Evolutionary conservation across 306 rosid species (phyloP), one percentile per base, ranked within the genome.

Genomic region (Vigna reflexopilosa): DNA sequence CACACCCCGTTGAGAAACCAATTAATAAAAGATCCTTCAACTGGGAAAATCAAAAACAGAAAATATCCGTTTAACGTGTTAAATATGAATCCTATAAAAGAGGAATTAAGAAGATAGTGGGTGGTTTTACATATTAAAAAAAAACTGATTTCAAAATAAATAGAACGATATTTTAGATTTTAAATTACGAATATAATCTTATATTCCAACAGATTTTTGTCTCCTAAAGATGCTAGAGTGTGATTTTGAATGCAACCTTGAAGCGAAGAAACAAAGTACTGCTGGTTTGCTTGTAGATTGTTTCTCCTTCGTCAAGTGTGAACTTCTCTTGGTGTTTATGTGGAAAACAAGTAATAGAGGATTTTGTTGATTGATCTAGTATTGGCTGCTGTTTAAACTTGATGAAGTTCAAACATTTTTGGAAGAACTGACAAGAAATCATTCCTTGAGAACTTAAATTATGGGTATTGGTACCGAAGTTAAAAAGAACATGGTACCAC

Each of bases 171-270:
- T 36, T 36, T 36, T 36, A 36, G 6, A 36, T 36, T 36, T 36
- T 36, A 36, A 36, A 36, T 36, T 7, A 36, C 42, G 6, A 36
- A 36, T 36, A 6, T 6, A 36, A 36, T 6, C 8, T 6, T 36
- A 36, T 36, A 4, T 34, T 34, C 38, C 38, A 36, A 6, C 8
- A 36, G 10, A 16, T 51, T 30, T 72, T 62, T 62, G 45, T 36
- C 19, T 70, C 1, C 51, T 52, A 24, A 17, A 79, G 65, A 36
- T 55, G 76, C 51, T 17, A 70, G 38, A 47, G 7, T 70, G 67
- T 24, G 30, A 64, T 62, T 69, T 84, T 75, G 15, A 28, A 40
- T 11, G 66, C 42, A 63, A 61, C 32, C 26, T 16, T 59, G 61
- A 59, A 40, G 24, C 52, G 42, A 26, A 57, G 19, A 51, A 73